phyloP scores from a whole-genome alignment of 106 monocot species.

The Platanthera zijinensis region DNA sequence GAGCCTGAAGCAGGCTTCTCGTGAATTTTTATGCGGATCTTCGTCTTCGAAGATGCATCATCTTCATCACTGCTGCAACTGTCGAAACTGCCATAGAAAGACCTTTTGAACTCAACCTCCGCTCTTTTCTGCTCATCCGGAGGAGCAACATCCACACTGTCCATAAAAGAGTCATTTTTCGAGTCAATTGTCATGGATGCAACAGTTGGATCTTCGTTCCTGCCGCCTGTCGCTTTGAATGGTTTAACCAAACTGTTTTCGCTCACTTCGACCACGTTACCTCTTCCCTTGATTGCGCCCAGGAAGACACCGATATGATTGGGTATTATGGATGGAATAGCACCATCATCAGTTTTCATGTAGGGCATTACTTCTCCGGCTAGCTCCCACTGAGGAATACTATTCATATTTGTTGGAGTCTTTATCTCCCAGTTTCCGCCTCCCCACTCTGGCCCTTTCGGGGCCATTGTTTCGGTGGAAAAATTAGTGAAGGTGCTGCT shows the following conservation, averaged over 20 bases:
- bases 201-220: conserved; percentile 24
- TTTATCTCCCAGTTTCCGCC: conserved; percentile 99
- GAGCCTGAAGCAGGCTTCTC: conserved; percentile 54
- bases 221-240: conserved; percentile 35
- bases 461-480: conserved; percentile 95
- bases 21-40: conserved; percentile 63
- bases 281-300: conserved; percentile 76
- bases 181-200: conserved; percentile 15
- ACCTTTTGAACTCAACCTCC: conserved; percentile 85
- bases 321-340: conserved; percentile 63
- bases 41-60: conserved; percentile 56
- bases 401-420: conserved; percentile 64
- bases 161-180: conserved; percentile 10
- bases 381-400: conserved; percentile 95
- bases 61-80: conserved; percentile 91
- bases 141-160: conserved; percentile 24
- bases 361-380: conserved; percentile 94
- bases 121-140: conserved; percentile 87
- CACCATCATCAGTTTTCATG: conserved; percentile 83
- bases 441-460: conserved; percentile 97
- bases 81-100: conserved; percentile 65
- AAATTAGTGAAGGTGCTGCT: conserved; percentile 86
- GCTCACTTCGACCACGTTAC: conserved; percentile 76
- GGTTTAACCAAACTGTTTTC: conserved; percentile 81
- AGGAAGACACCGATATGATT: conserved; percentile 94